Base-by-base conservation (phyloP, 805 yeast genomes). In the Grigorovia transvaalensis region DNA sequence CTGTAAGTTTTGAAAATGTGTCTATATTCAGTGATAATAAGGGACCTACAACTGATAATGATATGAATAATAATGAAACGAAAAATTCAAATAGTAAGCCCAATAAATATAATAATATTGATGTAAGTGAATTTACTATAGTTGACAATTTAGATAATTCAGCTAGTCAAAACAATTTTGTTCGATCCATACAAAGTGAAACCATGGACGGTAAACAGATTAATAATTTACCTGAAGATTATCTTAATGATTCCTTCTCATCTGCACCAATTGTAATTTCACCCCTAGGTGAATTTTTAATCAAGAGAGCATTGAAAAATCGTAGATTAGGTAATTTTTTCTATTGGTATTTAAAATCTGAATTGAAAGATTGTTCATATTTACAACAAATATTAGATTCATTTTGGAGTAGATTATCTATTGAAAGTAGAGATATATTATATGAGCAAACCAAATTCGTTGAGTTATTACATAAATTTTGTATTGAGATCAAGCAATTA, bases 281-380 rank as follows among this genome's bases (percentile, higher is more conserved):
- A 0, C 88, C 90, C 0, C 68, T 85, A 49, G 86, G 88, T 0
- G 78, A 80, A 50, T 89, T 91, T 62, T 70, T 93, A 44, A 82
- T 90, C 44, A 81, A 81, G 29, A 74, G 91, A 46, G 82, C 96
- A 0, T 72, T 82, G 1, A 71, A 76, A 18, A 85, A 84, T 62
- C 76, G 78, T 19, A 72, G 77, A 18, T 71, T 95, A 44, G 93
- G 96, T 0, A 89, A 83, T 62, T 88, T 78, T 62, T 80, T 95
- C 54, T 90, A 88, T 66, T 93, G 99, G 98, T 88, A 84, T 63
- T 77, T 93, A 49, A 84, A 82, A 56, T 96, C 95, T 1, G 97
- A 91, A 61, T 78, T 84, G 33, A 88, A 84, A 59, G 96, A 87
- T 52, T 78, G 75, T 44, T 77, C 76, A 2, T 38, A 70, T 73